Evolutionary conservation across 352 stramenopile species (phyloP).

Genomic region (Phytophthora lateralis): DNA sequence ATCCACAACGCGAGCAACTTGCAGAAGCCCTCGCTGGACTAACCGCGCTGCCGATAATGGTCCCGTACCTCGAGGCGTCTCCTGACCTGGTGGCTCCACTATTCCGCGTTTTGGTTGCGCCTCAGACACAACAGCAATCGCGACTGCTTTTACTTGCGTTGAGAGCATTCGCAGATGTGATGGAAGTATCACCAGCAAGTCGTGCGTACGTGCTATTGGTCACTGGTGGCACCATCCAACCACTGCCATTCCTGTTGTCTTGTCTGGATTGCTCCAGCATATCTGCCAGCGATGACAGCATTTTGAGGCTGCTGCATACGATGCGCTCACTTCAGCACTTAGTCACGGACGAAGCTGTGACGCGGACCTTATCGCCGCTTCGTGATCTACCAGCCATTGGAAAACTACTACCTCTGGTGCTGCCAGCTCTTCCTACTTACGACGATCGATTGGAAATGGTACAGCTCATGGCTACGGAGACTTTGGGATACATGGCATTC

Average conservation of each 20-base stretch:
- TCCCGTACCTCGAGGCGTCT: constrained; percentile 19
- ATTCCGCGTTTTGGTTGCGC: constrained; percentile 57
- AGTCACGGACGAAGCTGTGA: constrained; percentile 57
- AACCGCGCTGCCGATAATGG: constrained; percentile 18
- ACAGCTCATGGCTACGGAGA: constrained; percentile 69
- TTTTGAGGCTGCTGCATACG: constrained; percentile 44
- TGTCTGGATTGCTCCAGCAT: constrained; percentile 43
- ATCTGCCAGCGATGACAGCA: constrained; percentile 18
- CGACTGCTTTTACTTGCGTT: constrained; percentile 49
- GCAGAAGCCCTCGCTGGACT: constrained; percentile 27
- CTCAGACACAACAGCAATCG: constrained; percentile 32
- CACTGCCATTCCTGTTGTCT: constrained; percentile 47
- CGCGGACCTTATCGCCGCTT: constrained; percentile 35
- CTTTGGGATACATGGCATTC: constrained; percentile 68
- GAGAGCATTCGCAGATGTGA: constrained; percentile 54
- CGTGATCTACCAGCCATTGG: constrained; percentile 39
- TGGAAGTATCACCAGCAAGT: constrained; percentile 54
- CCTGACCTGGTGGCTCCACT: constrained; percentile 57
- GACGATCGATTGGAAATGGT: constrained; percentile 34
- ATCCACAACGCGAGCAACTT: constrained; percentile 25
- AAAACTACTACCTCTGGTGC: constrained; percentile 33
- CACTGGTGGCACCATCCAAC: constrained; percentile 30
- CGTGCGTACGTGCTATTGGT: constrained; percentile 44
- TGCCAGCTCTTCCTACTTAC: constrained; percentile 19
- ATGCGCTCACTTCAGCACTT: constrained; percentile 62